Evolutionary conservation across 768 basidiomycete species (phyloP), one percentile per base, ranked within the genome.

Genomic region (Rhizopogon rudus): DNA sequence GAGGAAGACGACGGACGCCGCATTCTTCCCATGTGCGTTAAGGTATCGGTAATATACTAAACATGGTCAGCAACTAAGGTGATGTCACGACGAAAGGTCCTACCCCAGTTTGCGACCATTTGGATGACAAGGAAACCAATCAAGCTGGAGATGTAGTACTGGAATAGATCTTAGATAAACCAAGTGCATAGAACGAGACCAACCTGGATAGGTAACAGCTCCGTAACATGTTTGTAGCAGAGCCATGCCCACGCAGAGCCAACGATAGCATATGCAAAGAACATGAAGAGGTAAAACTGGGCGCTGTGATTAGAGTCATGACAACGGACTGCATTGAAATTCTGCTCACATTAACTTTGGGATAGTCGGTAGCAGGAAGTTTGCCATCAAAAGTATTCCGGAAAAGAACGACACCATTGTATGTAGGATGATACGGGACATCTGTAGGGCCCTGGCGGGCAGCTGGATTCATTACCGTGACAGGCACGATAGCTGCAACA

Each of bases 71-170:
- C 31, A 60, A 25, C 29, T 16, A 17, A 55, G 63, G 28, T 63
- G 22, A 10, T 25, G 25, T 53, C 16, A 5, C 10, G 25, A 33
- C 5, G 13, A 41, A 17, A 28, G 35, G n/a, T 5, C 80, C 56
- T 56, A 87, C 91, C 88, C 85, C 88, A 94, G 65, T 88, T 90
- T 6, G 91, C 91, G 16, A 96, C 75, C 91, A 97, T 98, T 69
- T 99, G 97, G 59, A 98, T 83, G 50, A 96, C 78, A 56, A 98
- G 76, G 66, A 98, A 84, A 22, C 80, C 86, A 51, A 96, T 81
- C 20, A 95, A 84, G 52, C 88, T 86, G 13, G 96, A 93, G 40
- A 99, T 78, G 73, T 98, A 99, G 68, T 93, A 86, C 88, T 98
- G 3, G 39, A 50, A 31, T 16, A 52, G 10, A 35, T 12, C 31